A percentile compares a stretch with the other conserved stretches of the same genome.
Conservation (phyloP, 139 green algal species). For the Tetraselmis striata region DNA sequence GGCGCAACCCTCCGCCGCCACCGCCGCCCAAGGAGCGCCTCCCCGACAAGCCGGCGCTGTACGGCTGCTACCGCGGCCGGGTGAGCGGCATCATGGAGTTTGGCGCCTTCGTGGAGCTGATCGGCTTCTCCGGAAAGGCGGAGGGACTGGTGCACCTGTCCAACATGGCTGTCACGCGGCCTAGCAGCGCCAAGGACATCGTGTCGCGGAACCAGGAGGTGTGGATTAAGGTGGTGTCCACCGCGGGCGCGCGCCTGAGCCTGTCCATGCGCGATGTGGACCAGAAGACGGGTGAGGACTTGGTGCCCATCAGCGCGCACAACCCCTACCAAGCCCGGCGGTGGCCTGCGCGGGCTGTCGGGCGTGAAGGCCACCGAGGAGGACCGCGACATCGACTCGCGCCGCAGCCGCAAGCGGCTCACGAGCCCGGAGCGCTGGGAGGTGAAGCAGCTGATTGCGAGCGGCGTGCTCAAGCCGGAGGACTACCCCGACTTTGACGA, state of each 20-base stretch:
- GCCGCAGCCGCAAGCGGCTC: slow-evolving; percentile 52
- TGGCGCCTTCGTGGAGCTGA: slow-evolving; percentile 92
- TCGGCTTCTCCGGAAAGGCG: slow-evolving; percentile 48
- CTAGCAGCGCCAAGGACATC: slow-evolving; percentile 63
- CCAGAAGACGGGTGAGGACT: slow-evolving; percentile 77
- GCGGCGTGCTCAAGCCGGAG: slow-evolving; percentile 74
- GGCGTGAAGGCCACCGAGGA: slow-evolving; percentile 53
- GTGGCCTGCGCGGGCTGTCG: slow-evolving; percentile 65
- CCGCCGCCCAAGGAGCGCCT: slow-evolving; percentile 17
- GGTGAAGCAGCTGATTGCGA: slow-evolving; percentile 65
- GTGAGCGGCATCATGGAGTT: slow-evolving; percentile 90
- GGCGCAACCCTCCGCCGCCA: slow-evolving; percentile 19
- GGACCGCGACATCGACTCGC: not conserved
- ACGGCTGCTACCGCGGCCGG: slow-evolving; percentile 59
- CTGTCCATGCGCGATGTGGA: slow-evolving; percentile 94
- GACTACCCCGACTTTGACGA: slow-evolving; percentile 90
- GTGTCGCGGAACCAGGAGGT: slow-evolving; percentile 69
- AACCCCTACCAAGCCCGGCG: slow-evolving; percentile 23
- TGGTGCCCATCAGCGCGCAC: slow-evolving; percentile 42
- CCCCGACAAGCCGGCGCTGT: slow-evolving; percentile 59
- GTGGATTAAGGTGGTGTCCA: slow-evolving; percentile 76
- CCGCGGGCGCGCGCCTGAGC: slow-evolving; percentile 50
- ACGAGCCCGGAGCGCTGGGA: slow-evolving; percentile 74
- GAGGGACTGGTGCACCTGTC: slow-evolving; percentile 92
- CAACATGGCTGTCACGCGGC: slow-evolving; percentile 71